Base-by-base conservation (phyloP, 306 rosid species). In the Begonia fuchsioides region DNA sequence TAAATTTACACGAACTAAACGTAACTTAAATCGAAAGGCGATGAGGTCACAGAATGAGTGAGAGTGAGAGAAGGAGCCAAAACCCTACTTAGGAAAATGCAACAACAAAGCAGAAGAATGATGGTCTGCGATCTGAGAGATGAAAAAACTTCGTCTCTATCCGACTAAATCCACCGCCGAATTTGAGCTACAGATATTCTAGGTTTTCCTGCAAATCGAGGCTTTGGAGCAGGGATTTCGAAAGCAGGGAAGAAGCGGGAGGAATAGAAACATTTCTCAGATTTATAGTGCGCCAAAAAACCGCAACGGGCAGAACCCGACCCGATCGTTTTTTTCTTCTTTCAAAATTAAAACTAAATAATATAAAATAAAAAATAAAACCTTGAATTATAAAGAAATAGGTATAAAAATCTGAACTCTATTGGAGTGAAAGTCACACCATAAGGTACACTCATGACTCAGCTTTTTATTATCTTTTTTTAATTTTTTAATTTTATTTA, bases 241-340 rank as follows among this genome's bases (percentile, higher is more conserved):
- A 68, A 68, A 52, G 46, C 50, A 11, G 11, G 16, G 64, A 51
- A 68, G 57, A 63, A 62, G 73, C 73, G 73, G 73, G 73, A 68
- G 65, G 35, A 26, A 26, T 26, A 26, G 35, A 26, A 26, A 26
- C 8, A 5, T 26, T 26, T 5, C 35, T 26, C 35, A 5, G 7
- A 26, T 26, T 26, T 26, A 26, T 26, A 26, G 5, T 26, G 35
- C 1, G 35, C 35, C 5, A 4, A 26, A 5, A 26, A 26, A 4
- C 35, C 35, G 6, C 35, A 4, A 26, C 35, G 35, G 35, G 35
- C 8, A 26, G 35, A 26, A 26, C 35, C 35, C 35, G 35, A 26
- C 35, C 35, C 35, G 1, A 26, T 8, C 35, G 8, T 26, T 26
- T 26, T 19, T 26, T 26, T 26, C 2, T 26, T 26, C 35, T 26